Base-by-base conservation (phyloP, 352 stramenopile genomes). In the Phytopythium chamaehyphon region DNA sequence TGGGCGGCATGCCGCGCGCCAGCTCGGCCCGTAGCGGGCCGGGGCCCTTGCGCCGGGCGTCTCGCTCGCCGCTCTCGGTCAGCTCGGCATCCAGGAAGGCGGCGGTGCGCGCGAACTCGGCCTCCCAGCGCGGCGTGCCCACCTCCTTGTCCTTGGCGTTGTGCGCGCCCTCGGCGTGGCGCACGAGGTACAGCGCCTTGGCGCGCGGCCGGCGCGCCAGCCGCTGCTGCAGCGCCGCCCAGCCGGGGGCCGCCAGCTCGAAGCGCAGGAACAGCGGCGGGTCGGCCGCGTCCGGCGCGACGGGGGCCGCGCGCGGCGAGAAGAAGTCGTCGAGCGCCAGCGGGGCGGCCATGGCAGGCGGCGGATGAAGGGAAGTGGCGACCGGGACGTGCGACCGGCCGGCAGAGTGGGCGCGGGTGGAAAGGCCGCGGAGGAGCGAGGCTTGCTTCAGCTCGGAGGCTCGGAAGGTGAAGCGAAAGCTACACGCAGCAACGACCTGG, bases 121-220 rank as follows among this genome's bases (percentile, higher is more conserved):
- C 64, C 28, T 88, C 75, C 81, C 77, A 92, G 9, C 63, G 62
- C 35, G 71, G 63, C 2, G 67, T 64, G 26, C 80, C 77, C 16
- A 74, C 63, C 47, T 79, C 60, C 1, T 70, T 28, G 57, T 90
- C 72, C 7, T 76, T 74, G 6, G 68, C 73, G 52, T 92, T 92
- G 61, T 92, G 78, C 43, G 62, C 66, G n/a, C 78, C 82, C 54
- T 92, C 72, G 22, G 73, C 79, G 43, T 90, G 82, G 21, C 82
- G 76, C 49, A 92, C 67, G n/a, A 90, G 68, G 66, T 90, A 90
- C 18, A 90, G 55, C 48, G 86, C 77, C 61, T 89, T 92, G 50
- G 87, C 47, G 22, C 64, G 56, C 33, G 16, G 48, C 18, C 68
- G 53, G 6, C 24, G 9, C 12, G 36, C 37, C 15, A 72, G 21